These are phyloP conservation scores for Xylariaceae sp. DNA, from an alignment of 2,329 filamentous ascomycete genomes.

Conservation along the genomic window DNA sequence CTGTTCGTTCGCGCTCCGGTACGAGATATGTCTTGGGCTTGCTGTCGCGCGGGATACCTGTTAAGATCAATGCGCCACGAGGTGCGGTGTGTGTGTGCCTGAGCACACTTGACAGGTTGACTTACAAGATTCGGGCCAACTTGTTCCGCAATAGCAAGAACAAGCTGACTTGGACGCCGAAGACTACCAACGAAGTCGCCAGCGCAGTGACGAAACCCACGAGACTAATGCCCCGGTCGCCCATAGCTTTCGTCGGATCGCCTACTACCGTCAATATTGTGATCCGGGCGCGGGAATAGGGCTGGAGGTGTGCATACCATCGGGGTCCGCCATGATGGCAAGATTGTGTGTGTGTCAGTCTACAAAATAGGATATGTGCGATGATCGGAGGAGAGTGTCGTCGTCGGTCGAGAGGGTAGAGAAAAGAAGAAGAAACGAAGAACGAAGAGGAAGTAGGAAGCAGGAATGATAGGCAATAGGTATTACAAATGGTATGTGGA, in stretches of 20 bases:
- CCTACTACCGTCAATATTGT: slow-evolving; percentile 8
- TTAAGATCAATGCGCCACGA: too few species aligned
- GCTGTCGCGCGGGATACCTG: slow-evolving; percentile 36
- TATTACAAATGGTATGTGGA: neutral
- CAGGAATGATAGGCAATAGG: neutral
- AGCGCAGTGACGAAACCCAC: slow-evolving; percentile 61
- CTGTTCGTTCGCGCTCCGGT: slow-evolving; percentile 74
- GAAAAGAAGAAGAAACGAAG: neutral
- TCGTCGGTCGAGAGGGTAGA: neutral
- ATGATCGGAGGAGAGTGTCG: neutral
- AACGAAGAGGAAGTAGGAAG: neutral
- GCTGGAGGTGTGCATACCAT: slow-evolving; percentile 15
- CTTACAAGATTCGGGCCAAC: slow-evolving; percentile 76
- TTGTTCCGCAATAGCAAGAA: slow-evolving; percentile 76
- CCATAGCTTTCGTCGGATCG: slow-evolving; percentile 25
- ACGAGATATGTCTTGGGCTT: slow-evolving; percentile 83
- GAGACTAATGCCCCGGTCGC: slow-evolving; percentile 40
- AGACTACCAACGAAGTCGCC: slow-evolving; percentile 56
- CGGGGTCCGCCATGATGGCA: slow-evolving; percentile 14
- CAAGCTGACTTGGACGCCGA: slow-evolving; percentile 58
- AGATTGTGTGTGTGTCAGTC: slow-evolving; percentile 3
- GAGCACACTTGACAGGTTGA: slow-evolving; percentile 22
- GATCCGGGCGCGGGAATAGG: neutral
- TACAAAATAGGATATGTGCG: neutral
- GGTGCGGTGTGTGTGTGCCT: too few species aligned